Percentiles rank a stretch among this genome's conserved stretches.
Evolutionary conservation across 257 asterid genomes (phyloP).

Genomic region (Solanum pennellii): DNA sequence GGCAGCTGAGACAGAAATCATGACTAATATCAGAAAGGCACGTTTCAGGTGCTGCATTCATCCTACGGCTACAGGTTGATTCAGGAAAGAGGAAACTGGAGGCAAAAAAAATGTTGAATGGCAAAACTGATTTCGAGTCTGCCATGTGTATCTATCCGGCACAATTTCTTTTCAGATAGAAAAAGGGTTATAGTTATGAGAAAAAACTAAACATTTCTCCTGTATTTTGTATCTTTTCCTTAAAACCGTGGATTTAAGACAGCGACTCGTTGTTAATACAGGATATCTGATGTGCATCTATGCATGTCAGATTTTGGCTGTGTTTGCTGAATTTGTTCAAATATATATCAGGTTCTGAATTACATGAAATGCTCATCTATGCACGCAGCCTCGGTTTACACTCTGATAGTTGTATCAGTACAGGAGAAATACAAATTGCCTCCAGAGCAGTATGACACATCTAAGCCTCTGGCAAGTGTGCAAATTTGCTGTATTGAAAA

Average conservation of each 20-base stretch:
- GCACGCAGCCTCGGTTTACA: background rate
- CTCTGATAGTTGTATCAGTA: background rate
- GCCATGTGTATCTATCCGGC: conserved; percentile 45
- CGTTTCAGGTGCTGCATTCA: conserved; percentile 97
- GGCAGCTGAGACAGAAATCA: conserved; percentile 80
- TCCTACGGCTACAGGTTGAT: conserved; percentile 41
- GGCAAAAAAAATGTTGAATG: background rate
- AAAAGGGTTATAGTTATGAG: conserved; percentile 21
- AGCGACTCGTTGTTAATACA: conserved; percentile 31
- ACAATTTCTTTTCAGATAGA: conserved; percentile 43
- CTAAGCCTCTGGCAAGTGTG: background rate
- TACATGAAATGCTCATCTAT: background rate
- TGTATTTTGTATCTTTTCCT: conserved; percentile 25
- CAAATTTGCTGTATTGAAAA: background rate
- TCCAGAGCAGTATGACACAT: background rate
- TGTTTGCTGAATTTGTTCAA: background rate
- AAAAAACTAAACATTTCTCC: conserved; percentile 18
- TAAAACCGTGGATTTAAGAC: conserved; percentile 22
- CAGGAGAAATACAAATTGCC: background rate
- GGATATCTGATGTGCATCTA: conserved; percentile 32
- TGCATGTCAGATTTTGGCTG: conserved; percentile 6
- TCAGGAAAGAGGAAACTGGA: background rate
- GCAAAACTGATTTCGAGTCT: conserved; percentile 12
- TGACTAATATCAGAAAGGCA: conserved; percentile 83
- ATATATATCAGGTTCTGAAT: background rate